Conservation (phyloP, 1,284 basidiomycete species). For the Leccinum huronense region DNA sequence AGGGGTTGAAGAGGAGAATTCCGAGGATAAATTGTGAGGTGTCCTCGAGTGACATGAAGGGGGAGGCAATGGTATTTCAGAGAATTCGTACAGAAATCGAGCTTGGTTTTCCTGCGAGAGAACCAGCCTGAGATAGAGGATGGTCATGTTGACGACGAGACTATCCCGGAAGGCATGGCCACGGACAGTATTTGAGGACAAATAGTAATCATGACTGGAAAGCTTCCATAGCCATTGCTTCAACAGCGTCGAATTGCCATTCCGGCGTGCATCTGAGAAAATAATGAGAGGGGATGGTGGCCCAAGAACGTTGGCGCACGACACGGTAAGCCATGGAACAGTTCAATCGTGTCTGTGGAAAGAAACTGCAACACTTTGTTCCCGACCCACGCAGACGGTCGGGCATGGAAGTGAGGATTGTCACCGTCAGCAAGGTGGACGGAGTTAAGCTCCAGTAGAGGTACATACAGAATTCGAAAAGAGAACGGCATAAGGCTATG, state of each 20-base stretch:
- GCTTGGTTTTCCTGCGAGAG: slow-evolving; percentile 41
- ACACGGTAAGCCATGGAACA: too few species aligned
- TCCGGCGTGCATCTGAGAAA: slow-evolving; percentile 13
- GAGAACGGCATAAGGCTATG: too few species aligned
- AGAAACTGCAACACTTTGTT: too few species aligned
- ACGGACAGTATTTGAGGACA: slow-evolving; percentile 81
- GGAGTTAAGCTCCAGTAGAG: too few species aligned
- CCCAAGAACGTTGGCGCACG: too few species aligned
- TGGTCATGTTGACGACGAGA: slow-evolving; percentile 39
- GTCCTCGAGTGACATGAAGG: slow-evolving; percentile 35
- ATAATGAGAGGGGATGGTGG: slow-evolving; percentile 1
- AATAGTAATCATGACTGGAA: slow-evolving; percentile 85
- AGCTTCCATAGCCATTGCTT: slow-evolving; percentile 63
- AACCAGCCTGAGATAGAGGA: slow-evolving; percentile 36
- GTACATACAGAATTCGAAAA: too few species aligned
- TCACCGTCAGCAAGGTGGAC: too few species aligned
- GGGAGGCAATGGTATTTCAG: slow-evolving; percentile 17
- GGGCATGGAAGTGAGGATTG: too few species aligned
- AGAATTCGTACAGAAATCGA: slow-evolving; percentile 23
- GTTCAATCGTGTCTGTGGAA: too few species aligned
- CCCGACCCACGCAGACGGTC: too few species aligned
- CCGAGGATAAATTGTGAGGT: slow-evolving; percentile 38
- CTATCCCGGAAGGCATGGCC: slow-evolving; percentile 78
- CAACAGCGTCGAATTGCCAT: slow-evolving; percentile 52
- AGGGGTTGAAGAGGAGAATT: slow-evolving; percentile 39